Percentiles rank a stretch among this genome's conserved stretches.
Conservation (phyloP, 2,329 filamentous ascomycete species). For the Epichloe glyceriae region DNA sequence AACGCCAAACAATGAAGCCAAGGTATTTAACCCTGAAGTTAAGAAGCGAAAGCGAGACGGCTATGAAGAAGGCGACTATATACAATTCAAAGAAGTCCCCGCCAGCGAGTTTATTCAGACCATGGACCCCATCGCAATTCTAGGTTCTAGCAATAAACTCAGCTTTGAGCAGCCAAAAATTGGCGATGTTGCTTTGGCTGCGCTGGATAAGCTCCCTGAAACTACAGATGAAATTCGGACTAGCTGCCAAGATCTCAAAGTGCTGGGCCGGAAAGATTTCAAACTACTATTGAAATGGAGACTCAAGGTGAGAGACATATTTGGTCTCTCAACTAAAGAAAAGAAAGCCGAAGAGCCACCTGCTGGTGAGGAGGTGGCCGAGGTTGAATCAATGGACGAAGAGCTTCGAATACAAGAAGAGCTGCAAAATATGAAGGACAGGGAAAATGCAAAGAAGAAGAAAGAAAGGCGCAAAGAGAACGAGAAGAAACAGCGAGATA, state of each 20-base stretch:
- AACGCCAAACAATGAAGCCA: constrained; percentile 89
- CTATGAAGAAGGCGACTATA: constrained; percentile 93
- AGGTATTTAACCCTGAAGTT: constrained; percentile 92
- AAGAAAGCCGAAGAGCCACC: constrained; percentile 47
- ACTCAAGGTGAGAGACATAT: constrained; percentile 76
- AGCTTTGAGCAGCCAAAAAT: constrained; percentile 70
- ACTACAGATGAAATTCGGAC: constrained; percentile 71
- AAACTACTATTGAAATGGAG: constrained; percentile 82
- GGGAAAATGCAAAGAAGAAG: constrained; percentile 63
- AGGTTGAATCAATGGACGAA: constrained; percentile 85
- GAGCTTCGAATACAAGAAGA: constrained; percentile 85
- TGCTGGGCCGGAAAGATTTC: constrained; percentile 89
- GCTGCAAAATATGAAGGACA: constrained; percentile 68
- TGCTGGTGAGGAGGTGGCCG: constrained; percentile 48
- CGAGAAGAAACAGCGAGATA: constrained; percentile 86
- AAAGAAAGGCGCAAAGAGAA: constrained; percentile 79
- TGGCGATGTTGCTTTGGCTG: constrained; percentile 74
- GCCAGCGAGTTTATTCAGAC: constrained; percentile 93
- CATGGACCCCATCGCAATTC: constrained; percentile 79
- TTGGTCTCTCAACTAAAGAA: constrained; percentile 56
- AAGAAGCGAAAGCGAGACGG: constrained; percentile 97
- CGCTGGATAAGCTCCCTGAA: constrained; percentile 72
- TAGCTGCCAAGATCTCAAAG: constrained; percentile 74
- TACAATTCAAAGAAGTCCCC: constrained; percentile 76
- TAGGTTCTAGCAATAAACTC: constrained; percentile 74